Conservation (phyloP, 805 yeast species). For the Hanseniaspora jakobsenii region DNA sequence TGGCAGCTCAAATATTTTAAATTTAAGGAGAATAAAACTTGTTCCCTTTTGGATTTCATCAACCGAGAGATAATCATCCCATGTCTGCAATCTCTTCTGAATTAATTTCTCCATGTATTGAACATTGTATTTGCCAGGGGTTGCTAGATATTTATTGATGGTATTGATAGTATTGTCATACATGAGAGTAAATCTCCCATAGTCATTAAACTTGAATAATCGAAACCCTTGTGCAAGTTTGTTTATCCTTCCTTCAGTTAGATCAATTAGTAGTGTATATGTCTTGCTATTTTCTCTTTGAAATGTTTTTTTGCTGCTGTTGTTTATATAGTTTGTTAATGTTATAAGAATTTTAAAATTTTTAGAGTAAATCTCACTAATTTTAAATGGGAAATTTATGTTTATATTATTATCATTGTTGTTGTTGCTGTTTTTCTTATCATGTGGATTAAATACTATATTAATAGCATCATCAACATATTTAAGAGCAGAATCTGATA, state of each 20-base stretch:
- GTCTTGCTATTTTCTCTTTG: background rate
- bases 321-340: background rate
- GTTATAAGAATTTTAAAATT: constrained; percentile 6
- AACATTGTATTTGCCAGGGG: background rate
- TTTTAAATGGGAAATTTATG: constrained; percentile 3
- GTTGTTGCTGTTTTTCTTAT: background rate
- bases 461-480: background rate
- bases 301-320: background rate
- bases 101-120: no score
- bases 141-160: background rate
- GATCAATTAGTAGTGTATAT: constrained; percentile 1
- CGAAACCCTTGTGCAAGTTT: constrained; percentile 1
- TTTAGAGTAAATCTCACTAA: constrained; percentile 6
- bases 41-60: no score
- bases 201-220: constrained; percentile 6
- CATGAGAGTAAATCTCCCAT: background rate
- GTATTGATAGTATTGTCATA: background rate
- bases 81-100: no score
- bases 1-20: no score
- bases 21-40: no score
- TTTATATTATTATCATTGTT: no score
- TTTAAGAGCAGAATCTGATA: background rate
- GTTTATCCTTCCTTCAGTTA: constrained; percentile 1
- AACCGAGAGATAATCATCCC: no score
- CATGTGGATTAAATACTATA: background rate